Conservation (phyloP, 2,329 filamentous ascomycete genomes). For the Alternaria sp. region DNA sequence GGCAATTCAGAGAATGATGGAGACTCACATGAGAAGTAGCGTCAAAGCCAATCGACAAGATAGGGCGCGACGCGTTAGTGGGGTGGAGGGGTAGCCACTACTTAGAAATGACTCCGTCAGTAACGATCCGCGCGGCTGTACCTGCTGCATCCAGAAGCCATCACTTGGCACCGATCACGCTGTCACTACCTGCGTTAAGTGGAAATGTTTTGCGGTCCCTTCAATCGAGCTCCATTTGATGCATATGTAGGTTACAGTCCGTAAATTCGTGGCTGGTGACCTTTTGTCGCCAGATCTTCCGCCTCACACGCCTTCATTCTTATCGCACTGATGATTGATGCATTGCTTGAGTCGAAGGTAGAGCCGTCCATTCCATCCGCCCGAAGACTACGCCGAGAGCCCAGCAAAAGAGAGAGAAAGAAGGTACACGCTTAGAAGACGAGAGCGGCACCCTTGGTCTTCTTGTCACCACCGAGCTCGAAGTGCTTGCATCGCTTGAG, state of each 20-base stretch:
- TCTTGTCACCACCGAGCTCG: constrained; percentile 99
- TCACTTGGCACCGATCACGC: background rate
- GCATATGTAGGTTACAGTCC: constrained; percentile 50
- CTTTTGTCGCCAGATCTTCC: constrained; percentile 41
- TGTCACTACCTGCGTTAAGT: background rate
- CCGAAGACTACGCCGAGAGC: constrained; percentile 49
- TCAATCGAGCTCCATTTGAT: constrained; percentile 51
- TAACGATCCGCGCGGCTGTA: background rate
- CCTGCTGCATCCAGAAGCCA: constrained; percentile 1
- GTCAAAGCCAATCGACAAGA: constrained; percentile 7
- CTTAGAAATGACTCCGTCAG: constrained; percentile 12
- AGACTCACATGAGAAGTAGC: constrained; percentile 6
- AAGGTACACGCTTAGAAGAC: constrained; percentile 84
- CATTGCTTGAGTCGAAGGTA: constrained; percentile 43
- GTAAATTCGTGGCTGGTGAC: constrained; percentile 43
- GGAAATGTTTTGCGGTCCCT: constrained; percentile 27
- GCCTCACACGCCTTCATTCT: constrained; percentile 35
- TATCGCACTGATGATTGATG: constrained; percentile 28
- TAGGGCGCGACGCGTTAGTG: constrained; percentile 25
- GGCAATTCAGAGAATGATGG: background rate
- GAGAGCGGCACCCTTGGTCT: constrained; percentile 99
- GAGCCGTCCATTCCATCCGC: constrained; percentile 44
- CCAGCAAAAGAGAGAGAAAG: constrained; percentile 50
- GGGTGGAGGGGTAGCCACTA: constrained; percentile 31
- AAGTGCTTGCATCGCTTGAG: constrained; percentile 99